Conservation (phyloP, 768 basidiomycete genomes). For the Tylopilus balloui region DNA sequence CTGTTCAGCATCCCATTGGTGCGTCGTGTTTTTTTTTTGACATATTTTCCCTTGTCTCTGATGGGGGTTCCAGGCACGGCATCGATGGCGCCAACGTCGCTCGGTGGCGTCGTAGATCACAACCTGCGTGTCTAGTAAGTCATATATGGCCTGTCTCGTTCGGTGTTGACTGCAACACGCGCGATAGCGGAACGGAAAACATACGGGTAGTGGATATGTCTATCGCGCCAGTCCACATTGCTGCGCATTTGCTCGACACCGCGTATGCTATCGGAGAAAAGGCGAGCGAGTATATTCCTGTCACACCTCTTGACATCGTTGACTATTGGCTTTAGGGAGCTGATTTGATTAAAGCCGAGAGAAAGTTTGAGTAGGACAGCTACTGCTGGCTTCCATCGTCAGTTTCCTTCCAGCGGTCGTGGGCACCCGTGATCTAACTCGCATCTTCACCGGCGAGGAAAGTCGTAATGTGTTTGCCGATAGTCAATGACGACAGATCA, state of each 20-base stretch:
- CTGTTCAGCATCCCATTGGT: conserved; percentile 16
- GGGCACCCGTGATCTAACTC: no score
- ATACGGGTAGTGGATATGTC: conserved; percentile 19
- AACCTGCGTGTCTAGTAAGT: conserved; percentile 17
- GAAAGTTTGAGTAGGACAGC: not conserved
- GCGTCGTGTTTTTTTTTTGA: not conserved
- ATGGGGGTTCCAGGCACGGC: conserved; percentile 12
- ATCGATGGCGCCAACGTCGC: conserved; percentile 16
- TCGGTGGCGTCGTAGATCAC: conserved; percentile 15
- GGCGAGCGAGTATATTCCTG: not conserved
- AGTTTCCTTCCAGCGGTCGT: no score
- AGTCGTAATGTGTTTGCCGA: no score
- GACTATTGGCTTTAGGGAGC: conserved; percentile 7
- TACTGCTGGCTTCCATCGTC: not conserved
- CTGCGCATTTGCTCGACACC: conserved; percentile 13
- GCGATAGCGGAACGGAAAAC: conserved; percentile 12
- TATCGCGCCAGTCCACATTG: conserved; percentile 12
- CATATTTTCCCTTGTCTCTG: not conserved
- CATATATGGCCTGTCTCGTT: not conserved
- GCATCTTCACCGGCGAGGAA: no score
- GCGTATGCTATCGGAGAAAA: conserved; percentile 19
- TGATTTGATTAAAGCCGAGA: conserved; percentile 7
- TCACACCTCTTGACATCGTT: not conserved
- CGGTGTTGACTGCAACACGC: not conserved
- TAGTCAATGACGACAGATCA: no score